These are phyloP conservation scores for Petasospora rhodanensis DNA, from an alignment of 1,139 yeast species.

Conservation along the genomic window DNA sequence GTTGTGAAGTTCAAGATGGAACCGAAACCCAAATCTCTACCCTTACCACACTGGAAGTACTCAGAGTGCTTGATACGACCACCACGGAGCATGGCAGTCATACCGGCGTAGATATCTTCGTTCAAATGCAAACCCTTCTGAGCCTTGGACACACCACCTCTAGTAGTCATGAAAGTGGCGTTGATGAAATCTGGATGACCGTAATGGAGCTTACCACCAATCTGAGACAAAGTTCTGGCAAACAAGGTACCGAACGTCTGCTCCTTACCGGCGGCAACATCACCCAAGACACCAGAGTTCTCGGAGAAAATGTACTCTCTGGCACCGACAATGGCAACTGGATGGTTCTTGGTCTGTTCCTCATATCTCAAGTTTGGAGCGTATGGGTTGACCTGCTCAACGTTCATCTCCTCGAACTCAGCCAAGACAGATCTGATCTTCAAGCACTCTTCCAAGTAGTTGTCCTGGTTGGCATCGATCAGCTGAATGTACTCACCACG, in stretches of 20 bases:
- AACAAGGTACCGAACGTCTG: slow-evolving; percentile 98
- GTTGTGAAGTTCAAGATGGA: slow-evolving; percentile 98
- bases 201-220: slow-evolving; percentile 98
- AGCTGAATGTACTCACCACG: slow-evolving; percentile 98
- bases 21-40: slow-evolving; percentile 99
- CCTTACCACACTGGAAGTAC: slow-evolving; percentile 99
- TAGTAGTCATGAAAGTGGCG: slow-evolving; percentile 89
- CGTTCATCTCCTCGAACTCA: slow-evolving; percentile 93
- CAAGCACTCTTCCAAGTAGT: slow-evolving; percentile 95
- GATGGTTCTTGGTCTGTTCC: slow-evolving; percentile 48
- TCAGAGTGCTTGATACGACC: slow-evolving; percentile 99
- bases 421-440: slow-evolving; percentile 96
- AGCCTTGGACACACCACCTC: slow-evolving; percentile 99
- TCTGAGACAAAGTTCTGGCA: slow-evolving; percentile 95
- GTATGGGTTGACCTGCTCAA: slow-evolving; percentile 79
- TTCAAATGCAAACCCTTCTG: slow-evolving; percentile 97
- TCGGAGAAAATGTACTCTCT: slow-evolving; percentile 99
- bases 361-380: slow-evolving; percentile 51
- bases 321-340: slow-evolving; percentile 98
- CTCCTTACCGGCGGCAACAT: slow-evolving; percentile 99
- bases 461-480: slow-evolving; percentile 98
- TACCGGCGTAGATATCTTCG: slow-evolving; percentile 99
- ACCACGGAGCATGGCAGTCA: slow-evolving; percentile 96
- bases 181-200: slow-evolving; percentile 99
- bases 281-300: slow-evolving; percentile 98